phyloP scores from a whole-genome alignment of 2,329 filamentous ascomycete species.

The Stachybotrys elegans region DNA sequence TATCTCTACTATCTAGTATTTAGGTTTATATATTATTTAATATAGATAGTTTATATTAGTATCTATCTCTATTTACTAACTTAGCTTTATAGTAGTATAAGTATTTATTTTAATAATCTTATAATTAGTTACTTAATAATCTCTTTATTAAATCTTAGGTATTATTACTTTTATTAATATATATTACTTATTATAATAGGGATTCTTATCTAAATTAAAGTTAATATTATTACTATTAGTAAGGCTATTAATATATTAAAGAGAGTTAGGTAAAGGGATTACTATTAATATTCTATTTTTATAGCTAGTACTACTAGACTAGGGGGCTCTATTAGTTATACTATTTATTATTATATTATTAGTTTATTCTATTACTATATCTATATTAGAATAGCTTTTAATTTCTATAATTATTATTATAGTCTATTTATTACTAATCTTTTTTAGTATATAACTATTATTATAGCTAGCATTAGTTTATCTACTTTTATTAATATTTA shows the following conservation, averaged over 20 bases:
- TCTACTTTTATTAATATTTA: no score
- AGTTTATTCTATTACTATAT: no score
- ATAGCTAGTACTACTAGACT: neutral
- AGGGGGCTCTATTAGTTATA: no score
- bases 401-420: no score
- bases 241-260: neutral
- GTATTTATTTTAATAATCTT: constrained; percentile 2
- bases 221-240: neutral
- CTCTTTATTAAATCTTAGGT: neutral
- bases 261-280: neutral
- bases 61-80: neutral
- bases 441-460: no score
- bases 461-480: no score
- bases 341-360: no score
- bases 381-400: no score
- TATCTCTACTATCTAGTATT: neutral
- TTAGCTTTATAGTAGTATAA: constrained; percentile 1
- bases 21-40: neutral
- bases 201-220: neutral
- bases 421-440: no score
- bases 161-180: neutral
- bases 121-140: neutral
- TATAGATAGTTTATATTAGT: constrained; percentile 3
- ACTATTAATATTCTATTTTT: neutral
- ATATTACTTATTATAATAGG: neutral